Percentiles rank a stretch among this genome's conserved stretches.
Conservation (phyloP, 345 rosid genomes). For the Rhodamnia rubescens region DNA sequence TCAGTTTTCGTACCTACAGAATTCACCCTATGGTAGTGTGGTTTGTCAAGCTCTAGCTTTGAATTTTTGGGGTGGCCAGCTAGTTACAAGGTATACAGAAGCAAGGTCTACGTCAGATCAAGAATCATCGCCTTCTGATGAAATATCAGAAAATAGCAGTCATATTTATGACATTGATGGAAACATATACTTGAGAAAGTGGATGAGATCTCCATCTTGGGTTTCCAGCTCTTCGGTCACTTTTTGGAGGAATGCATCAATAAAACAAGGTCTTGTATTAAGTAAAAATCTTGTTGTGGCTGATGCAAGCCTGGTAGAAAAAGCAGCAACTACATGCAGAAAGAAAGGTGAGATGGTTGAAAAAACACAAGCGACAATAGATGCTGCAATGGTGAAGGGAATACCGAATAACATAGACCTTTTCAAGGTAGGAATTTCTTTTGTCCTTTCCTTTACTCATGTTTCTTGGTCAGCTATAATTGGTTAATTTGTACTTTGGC, state of each 20-base stretch:
- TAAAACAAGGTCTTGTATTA: slow-evolving; percentile 50
- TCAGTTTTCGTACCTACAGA: slow-evolving; percentile 74
- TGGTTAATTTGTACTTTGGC: not conserved
- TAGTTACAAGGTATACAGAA: slow-evolving; percentile 42
- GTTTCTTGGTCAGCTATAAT: not conserved
- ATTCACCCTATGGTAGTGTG: slow-evolving; percentile 62
- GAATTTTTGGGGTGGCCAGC: slow-evolving; percentile 81
- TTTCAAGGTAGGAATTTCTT: slow-evolving; percentile 48
- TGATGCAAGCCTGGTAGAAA: slow-evolving; percentile 59
- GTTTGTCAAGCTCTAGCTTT: slow-evolving; percentile 82
- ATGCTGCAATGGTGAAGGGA: slow-evolving; percentile 88
- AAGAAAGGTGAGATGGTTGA: slow-evolving; percentile 58
- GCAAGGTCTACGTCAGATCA: slow-evolving; percentile 20
- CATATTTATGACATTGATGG: slow-evolving; percentile 75
- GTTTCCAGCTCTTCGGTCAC: slow-evolving; percentile 48
- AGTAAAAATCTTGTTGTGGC: slow-evolving; percentile 83
- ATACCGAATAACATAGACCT: slow-evolving; percentile 95
- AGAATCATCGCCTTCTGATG: slow-evolving; percentile 24
- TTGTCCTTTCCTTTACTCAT: not conserved
- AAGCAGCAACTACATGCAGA: slow-evolving; percentile 60
- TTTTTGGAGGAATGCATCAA: slow-evolving; percentile 66
- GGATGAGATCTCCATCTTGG: slow-evolving; percentile 96
- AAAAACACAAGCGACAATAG: slow-evolving; percentile 89
- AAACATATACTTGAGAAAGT: slow-evolving; percentile 72
- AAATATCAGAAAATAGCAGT: slow-evolving; percentile 29